phyloP scores from a whole-genome alignment of 1,284 basidiomycete species.

The Prillingera fragicola region DNA sequence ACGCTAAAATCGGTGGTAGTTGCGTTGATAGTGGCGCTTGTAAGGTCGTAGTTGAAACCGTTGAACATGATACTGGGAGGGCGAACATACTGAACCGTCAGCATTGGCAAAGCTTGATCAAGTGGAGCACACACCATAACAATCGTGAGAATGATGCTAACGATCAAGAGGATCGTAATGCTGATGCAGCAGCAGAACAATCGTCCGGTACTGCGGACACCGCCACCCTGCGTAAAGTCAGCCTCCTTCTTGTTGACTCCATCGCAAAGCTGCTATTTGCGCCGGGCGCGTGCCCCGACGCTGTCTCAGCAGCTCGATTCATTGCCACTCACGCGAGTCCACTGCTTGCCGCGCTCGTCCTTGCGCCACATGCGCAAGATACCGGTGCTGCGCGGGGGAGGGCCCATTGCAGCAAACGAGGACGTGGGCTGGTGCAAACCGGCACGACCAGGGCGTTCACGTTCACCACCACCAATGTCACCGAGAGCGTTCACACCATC shows the following conservation, averaged over 20 bases:
- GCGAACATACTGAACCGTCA: conserved; percentile 61
- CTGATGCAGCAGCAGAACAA: conserved; percentile 50
- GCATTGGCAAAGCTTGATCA: conserved; percentile 1
- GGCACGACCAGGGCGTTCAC: conserved; percentile 31
- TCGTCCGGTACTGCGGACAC: conserved; percentile 29
- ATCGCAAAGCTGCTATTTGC: not conserved
- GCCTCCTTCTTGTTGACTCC: not conserved
- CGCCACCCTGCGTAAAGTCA: conserved; percentile 37
- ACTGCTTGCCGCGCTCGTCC: conserved; percentile 47
- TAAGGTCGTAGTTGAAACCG: conserved; percentile 50
- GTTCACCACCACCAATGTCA: conserved; percentile 13
- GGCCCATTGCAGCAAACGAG: conserved; percentile 39
- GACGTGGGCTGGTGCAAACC: conserved; percentile 25
- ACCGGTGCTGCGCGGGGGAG: conserved; percentile 46
- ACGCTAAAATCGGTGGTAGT: conserved; percentile 42
- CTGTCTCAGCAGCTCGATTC: no score
- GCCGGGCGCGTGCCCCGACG: not conserved
- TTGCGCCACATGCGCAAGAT: conserved; percentile 48
- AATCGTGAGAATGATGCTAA: conserved; percentile 66
- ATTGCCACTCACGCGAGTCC: conserved; percentile 36
- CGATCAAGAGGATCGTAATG: conserved; percentile 51
- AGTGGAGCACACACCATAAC: conserved; percentile 56
- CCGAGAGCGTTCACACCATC: conserved; percentile 12
- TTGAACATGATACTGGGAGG: conserved; percentile 70
- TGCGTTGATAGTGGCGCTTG: not conserved